These are phyloP conservation scores for Cadophora luteo-olivacea DNA, from an alignment of 2,329 filamentous ascomycete genomes.

Conservation along the genomic window DNA sequence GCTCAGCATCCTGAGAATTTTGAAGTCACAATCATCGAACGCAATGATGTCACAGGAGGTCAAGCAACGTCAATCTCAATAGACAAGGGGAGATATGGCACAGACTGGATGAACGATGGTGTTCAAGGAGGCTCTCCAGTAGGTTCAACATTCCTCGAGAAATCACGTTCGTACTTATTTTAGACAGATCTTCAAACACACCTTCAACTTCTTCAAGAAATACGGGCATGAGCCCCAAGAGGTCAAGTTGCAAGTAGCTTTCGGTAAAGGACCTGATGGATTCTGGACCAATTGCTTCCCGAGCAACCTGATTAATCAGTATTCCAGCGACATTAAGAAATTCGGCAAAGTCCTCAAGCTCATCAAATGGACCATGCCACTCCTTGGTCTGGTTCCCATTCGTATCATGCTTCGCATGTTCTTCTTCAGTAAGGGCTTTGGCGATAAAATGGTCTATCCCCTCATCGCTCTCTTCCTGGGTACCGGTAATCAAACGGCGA, in stretches of 20 bases:
- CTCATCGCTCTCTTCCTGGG: conserved; percentile 77
- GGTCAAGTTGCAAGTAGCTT: conserved; percentile 67
- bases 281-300: conserved; percentile 74
- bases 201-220: conserved; percentile 67
- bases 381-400: conserved; percentile 67
- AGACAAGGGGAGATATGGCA: conserved; percentile 61
- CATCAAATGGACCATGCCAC: conserved; percentile 63
- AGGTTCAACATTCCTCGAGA: conserved; percentile 25
- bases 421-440: conserved; percentile 72
- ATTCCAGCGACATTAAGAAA: conserved; percentile 61
- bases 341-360: conserved; percentile 63
- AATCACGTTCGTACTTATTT: conserved; percentile 42
- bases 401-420: conserved; percentile 71
- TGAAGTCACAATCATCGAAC: conserved; percentile 68
- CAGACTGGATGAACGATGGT: conserved; percentile 67
- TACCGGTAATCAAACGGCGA: conserved; percentile 74
- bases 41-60: conserved; percentile 63
- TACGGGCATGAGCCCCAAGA: conserved; percentile 62
- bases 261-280: conserved; percentile 61
- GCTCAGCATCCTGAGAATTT: conserved; percentile 70
- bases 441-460: conserved; percentile 73
- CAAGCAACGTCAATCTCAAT: conserved; percentile 66
- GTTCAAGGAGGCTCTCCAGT: conserved; percentile 63
- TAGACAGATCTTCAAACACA: conserved; percentile 68
- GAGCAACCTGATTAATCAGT: conserved; percentile 61